A percentile compares a stretch with the other conserved stretches of the same genome.
These are phyloP conservation scores for Aureobasidium zeae DNA, from an alignment of 2,329 filamentous ascomycete genomes.

Conservation along the genomic window DNA sequence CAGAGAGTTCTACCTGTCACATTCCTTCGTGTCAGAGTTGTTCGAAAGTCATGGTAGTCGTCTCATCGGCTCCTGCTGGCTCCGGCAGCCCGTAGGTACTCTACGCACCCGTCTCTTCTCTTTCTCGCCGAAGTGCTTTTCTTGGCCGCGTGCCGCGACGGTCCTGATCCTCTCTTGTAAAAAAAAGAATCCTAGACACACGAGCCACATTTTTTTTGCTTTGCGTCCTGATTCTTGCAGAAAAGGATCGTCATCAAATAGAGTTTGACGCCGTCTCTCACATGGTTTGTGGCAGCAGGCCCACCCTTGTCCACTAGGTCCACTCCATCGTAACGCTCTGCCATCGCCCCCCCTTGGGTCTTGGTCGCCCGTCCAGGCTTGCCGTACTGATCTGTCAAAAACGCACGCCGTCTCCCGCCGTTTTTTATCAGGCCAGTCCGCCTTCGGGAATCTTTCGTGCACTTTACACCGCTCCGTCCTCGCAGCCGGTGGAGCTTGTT, in stretches of 20 bases:
- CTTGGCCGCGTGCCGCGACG: constrained; percentile 12
- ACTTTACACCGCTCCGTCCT: constrained; percentile 18
- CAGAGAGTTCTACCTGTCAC: constrained; percentile 2
- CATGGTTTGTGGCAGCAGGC: constrained; percentile 11
- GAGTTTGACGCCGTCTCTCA: constrained; percentile 11
- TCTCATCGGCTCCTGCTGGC: not conserved
- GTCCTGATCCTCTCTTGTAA: not conserved
- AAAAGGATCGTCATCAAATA: constrained; percentile 11
- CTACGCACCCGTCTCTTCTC: not conserved
- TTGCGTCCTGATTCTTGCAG: not conserved
- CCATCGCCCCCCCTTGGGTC: constrained; percentile 5
- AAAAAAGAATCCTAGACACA: constrained; percentile 4
- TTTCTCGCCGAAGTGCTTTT: not conserved
- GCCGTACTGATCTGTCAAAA: constrained; percentile 15
- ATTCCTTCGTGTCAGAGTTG: not conserved
- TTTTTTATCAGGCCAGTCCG: constrained; percentile 13
- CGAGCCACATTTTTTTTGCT: constrained; percentile 3
- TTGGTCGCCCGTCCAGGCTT: constrained; percentile 10
- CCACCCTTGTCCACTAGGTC: constrained; percentile 4
- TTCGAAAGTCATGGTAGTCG: not conserved
- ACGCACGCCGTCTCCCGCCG: constrained; percentile 13
- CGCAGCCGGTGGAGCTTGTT: constrained; percentile 28
- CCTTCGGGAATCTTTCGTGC: constrained; percentile 16
- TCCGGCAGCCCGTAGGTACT: no score
- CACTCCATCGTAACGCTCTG: constrained; percentile 13